Evolutionary conservation across 805 yeast genomes (phyloP).

Genomic region (Diddensiella transvaalensis): DNA sequence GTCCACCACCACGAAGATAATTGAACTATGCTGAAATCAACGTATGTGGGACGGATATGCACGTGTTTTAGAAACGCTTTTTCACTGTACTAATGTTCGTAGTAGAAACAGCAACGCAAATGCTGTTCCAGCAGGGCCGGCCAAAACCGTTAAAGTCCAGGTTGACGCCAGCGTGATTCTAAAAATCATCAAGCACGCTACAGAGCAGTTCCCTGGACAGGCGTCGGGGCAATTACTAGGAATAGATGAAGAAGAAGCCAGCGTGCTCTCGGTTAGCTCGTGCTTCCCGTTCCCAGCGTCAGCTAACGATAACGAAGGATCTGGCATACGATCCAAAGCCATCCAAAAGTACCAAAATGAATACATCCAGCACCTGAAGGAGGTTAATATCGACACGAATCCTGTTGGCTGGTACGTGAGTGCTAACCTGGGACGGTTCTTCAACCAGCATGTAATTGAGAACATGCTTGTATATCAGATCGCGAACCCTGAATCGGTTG

Average conservation of each 20-base stretch:
- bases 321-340: conserved; percentile 57
- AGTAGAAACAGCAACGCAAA: conserved; percentile 1
- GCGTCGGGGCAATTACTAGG: conserved; percentile 74
- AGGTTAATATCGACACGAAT: conserved; percentile 63
- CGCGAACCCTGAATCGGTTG: conserved; percentile 48
- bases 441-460: conserved; percentile 61
- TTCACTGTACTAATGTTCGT: too few species aligned
- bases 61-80: too few species aligned
- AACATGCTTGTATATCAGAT: conserved; percentile 62
- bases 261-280: conserved; percentile 49
- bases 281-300: conserved; percentile 62
- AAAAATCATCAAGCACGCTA: conserved; percentile 63
- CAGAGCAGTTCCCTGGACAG: conserved; percentile 57
- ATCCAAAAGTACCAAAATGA: conserved; percentile 68
- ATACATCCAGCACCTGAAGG: conserved; percentile 56
- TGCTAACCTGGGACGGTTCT: conserved; percentile 64
- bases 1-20: too few species aligned
- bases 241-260: conserved; percentile 54
- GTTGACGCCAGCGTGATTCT: conserved; percentile 37
- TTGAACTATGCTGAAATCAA: conserved; percentile 9
- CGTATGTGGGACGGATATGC: conserved; percentile 2
- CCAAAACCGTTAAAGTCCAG: conserved; percentile 19
- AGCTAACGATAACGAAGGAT: conserved; percentile 55
- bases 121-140: conserved; percentile 14
- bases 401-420: conserved; percentile 81